Conservation (phyloP, 345 rosid species). For the Camelina neglecta region DNA sequence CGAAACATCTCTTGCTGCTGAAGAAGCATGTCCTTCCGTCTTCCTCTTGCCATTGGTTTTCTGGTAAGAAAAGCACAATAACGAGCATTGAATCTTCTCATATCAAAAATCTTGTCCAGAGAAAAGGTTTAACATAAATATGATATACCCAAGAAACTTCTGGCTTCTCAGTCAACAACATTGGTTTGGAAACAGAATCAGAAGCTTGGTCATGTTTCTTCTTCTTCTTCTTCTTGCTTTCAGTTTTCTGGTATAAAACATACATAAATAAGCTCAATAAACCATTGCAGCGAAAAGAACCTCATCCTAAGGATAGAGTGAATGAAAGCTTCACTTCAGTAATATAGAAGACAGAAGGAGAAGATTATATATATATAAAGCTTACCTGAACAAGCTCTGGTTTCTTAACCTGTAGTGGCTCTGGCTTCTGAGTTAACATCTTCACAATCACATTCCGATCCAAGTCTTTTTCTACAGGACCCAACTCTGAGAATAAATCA, state of each 20-base stretch:
- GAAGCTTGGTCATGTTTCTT: conserved; percentile 20
- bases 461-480: conserved; percentile 1
- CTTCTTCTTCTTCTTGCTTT: conserved; percentile 12
- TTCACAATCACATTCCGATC: neutral
- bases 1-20: conserved; percentile 6
- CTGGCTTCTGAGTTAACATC: conserved; percentile 4
- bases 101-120: neutral
- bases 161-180: conserved; percentile 38
- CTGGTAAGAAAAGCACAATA: conserved; percentile 1
- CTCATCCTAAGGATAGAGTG: neutral
- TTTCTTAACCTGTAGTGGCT: neutral
- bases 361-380: neutral
- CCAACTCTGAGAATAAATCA: conserved; percentile 29
- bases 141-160: conserved; percentile 24
- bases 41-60: conserved; percentile 18
- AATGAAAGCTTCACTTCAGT: conserved; percentile 3
- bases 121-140: neutral
- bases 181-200: conserved; percentile 28
- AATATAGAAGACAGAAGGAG: conserved; percentile 10
- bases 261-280: neutral
- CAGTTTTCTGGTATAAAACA: neutral
- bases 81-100: conserved; percentile 5
- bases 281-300: conserved; percentile 1
- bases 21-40: conserved; percentile 1
- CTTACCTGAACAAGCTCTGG: conserved; percentile 23